Evolutionary conservation across 306 rosid genomes (phyloP).

Genomic region (Acacia melanoxylon): DNA sequence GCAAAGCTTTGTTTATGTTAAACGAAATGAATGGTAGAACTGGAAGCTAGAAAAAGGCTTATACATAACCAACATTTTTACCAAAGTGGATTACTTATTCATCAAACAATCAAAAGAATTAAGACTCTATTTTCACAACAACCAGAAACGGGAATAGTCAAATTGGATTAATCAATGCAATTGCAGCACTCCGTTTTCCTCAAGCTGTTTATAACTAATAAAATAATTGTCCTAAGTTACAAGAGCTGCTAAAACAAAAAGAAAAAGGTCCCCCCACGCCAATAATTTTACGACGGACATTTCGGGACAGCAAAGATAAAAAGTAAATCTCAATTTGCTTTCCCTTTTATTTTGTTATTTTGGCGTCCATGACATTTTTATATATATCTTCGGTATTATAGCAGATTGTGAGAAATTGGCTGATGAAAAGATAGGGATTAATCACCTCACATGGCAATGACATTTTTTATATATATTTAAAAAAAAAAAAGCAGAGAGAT

Average conservation of each 20-base stretch:
- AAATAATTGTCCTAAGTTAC: neutral
- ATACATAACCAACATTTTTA: neutral
- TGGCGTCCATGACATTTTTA: neutral
- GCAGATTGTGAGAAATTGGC: neutral
- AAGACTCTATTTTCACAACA: slow-evolving; percentile 5
- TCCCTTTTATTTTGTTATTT: neutral
- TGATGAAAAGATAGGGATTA: neutral
- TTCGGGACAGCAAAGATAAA: neutral
- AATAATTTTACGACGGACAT: neutral
- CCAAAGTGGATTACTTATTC: neutral
- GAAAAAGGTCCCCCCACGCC: neutral
- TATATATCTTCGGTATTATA: neutral
- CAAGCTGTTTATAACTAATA: neutral
- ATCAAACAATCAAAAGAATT: neutral
- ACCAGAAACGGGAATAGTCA: slow-evolving; percentile 14
- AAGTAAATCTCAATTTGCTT: neutral
- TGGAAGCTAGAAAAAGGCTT: neutral
- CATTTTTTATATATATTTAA: neutral
- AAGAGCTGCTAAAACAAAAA: neutral
- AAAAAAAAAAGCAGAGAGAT: neutral
- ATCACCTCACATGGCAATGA: neutral
- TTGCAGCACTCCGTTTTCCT: neutral
- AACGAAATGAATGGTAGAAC: neutral
- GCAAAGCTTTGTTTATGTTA: neutral
- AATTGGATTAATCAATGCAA: slow-evolving; percentile 11